A percentile compares a stretch with the other conserved stretches of the same genome.
phyloP scores from a whole-genome alignment of 2,329 filamentous ascomycete species.

The Epichloe brachyelytri region DNA sequence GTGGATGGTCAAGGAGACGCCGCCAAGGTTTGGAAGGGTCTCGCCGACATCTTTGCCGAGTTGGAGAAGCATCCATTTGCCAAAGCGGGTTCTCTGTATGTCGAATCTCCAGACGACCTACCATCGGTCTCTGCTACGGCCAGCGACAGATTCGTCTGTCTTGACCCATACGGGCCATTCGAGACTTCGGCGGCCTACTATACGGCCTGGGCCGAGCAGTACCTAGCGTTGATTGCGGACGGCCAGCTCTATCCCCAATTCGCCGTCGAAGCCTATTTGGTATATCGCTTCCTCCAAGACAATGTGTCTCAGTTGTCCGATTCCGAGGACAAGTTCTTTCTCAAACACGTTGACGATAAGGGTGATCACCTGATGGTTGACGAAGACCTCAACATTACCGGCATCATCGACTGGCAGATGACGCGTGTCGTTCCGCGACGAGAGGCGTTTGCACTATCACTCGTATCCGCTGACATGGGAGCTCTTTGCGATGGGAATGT shows the following conservation, averaged over 20 bases:
- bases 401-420: constrained; percentile 15
- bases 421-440: constrained; percentile 9
- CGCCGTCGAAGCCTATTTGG: constrained; percentile 17
- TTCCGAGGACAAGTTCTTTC: constrained; percentile 18
- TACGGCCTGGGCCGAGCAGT: constrained; percentile 9
- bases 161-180: constrained; percentile 10
- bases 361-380: constrained; percentile 32
- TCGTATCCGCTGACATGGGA: constrained; percentile 9
- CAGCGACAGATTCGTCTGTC: constrained; percentile 17
- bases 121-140: constrained; percentile 9
- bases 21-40: constrained; percentile 12
- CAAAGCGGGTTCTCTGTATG: constrained; percentile 14
- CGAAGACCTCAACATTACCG: constrained; percentile 28
- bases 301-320: neutral
- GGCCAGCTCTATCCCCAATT: constrained; percentile 19
- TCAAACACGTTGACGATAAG: constrained; percentile 34
- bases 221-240: constrained; percentile 13
- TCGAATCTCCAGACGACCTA: constrained; percentile 3
- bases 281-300: constrained; percentile 26
- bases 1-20: constrained; percentile 1
- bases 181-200: constrained; percentile 10
- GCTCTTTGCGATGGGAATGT: constrained; percentile 6
- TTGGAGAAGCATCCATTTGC: constrained; percentile 13
- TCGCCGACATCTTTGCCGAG: constrained; percentile 14
- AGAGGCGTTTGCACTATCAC: constrained; percentile 9